phyloP scores from a whole-genome alignment of 78 protist species.

The Dictyostelium capitatum region DNA sequence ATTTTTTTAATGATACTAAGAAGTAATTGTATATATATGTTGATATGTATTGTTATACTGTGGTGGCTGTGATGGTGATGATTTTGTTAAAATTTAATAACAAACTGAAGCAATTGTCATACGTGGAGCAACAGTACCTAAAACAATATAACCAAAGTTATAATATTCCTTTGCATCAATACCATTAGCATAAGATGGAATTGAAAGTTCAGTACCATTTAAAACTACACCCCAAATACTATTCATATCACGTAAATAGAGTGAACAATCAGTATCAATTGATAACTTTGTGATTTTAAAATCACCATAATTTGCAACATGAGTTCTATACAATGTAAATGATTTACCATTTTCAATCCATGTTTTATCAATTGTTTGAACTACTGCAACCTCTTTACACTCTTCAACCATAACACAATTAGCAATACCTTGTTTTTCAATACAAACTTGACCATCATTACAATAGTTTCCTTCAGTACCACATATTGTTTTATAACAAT shows the following conservation, averaged over 20 bases:
- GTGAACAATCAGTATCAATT: neutral
- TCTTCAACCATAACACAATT: too few relatives aligned
- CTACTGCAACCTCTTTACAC: too few relatives aligned
- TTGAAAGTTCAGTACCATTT: neutral
- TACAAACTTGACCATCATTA: too few relatives aligned
- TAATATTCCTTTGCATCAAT: neutral
- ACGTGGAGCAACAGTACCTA: conserved; percentile 7
- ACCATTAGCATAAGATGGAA: neutral
- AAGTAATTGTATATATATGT: too few relatives aligned
- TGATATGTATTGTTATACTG: too few relatives aligned
- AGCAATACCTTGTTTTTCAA: too few relatives aligned
- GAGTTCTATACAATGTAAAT: conserved; percentile 3
- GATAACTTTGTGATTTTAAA: neutral
- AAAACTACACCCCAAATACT: conserved; percentile 2
- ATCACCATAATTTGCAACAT: neutral
- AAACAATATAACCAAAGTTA: conserved; percentile 26
- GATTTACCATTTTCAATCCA: conserved; percentile 3
- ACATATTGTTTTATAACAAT: too few relatives aligned
- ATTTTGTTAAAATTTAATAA: too few relatives aligned
- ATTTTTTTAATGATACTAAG: too few relatives aligned
- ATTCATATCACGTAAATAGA: neutral
- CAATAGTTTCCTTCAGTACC: too few relatives aligned
- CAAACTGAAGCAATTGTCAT: neutral
- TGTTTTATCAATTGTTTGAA: conserved; percentile 15
- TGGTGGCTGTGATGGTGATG: too few relatives aligned